These are phyloP conservation scores for Colletotrichum tropicicola DNA, from an alignment of 2,329 filamentous ascomycete genomes.

Conservation along the genomic window DNA sequence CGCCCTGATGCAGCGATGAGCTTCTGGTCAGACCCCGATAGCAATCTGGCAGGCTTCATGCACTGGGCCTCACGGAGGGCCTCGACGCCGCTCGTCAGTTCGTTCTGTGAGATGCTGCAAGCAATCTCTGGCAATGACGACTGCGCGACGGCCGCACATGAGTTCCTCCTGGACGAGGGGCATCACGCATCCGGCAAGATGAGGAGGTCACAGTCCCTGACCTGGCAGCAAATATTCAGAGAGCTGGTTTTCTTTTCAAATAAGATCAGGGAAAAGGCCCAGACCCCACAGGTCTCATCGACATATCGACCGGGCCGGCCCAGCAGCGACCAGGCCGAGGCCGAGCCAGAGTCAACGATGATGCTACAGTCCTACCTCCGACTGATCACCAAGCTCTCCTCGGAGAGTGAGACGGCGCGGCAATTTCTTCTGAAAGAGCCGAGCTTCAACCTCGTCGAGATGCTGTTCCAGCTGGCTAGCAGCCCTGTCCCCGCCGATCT, in stretches of 20 bases:
- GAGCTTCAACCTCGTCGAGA: conserved; percentile 74
- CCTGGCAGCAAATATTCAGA: conserved; percentile 91
- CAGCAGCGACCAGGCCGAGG: conserved; percentile 74
- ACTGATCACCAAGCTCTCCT: conserved; percentile 83
- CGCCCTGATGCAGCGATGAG: conserved; percentile 84
- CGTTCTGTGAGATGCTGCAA: conserved; percentile 96
- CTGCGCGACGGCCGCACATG: conserved; percentile 85
- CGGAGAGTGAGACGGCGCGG: conserved; percentile 77
- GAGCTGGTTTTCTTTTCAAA: conserved; percentile 87
- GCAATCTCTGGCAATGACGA: conserved; percentile 85
- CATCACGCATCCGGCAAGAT: conserved; percentile 79
- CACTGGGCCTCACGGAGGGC: conserved; percentile 97
- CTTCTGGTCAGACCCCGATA: conserved; percentile 93
- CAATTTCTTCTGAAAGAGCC: conserved; percentile 75
- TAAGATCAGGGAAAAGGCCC: conserved; percentile 78
- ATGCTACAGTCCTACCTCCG: conserved; percentile 96
- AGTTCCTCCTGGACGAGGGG: conserved; percentile 89
- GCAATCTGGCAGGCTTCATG: conserved; percentile 92
- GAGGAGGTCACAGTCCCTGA: conserved; percentile 83
- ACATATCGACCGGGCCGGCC: conserved; percentile 67
- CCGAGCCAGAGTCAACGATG: conserved; percentile 91
- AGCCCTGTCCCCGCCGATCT: conserved; percentile 80
- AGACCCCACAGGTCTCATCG: conserved; percentile 59
- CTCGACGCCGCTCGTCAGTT: conserved; percentile 93
- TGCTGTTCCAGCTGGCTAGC: conserved; percentile 81